Evolutionary conservation across 1,284 basidiomycete species (phyloP).

Genomic region (Austropuccinia psidii): DNA sequence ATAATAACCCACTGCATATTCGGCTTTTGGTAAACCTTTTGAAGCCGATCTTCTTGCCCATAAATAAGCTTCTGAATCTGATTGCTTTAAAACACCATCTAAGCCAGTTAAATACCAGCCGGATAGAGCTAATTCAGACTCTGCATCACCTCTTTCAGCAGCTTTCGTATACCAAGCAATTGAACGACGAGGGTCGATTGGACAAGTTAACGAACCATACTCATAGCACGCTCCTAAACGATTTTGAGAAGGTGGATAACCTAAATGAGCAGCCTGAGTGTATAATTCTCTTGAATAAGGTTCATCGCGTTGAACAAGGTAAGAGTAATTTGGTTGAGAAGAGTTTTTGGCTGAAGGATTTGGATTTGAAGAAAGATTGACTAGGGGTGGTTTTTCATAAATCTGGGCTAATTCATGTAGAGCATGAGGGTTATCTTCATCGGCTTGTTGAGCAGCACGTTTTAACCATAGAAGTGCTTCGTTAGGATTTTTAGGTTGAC

Average conservation of each 20-base stretch:
- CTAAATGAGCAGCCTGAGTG: constrained; percentile 84
- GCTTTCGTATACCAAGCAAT: constrained; percentile 99
- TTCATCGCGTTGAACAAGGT: constrained; percentile 54
- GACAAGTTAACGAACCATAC: constrained; percentile 79
- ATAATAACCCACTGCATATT: constrained; percentile 84
- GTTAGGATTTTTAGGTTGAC: constrained; percentile 73
- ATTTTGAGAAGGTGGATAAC: constrained; percentile 87
- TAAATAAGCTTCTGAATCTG: constrained; percentile 87
- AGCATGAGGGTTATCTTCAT: constrained; percentile 96
- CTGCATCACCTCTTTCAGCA: constrained; percentile 85
- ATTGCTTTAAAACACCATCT: constrained; percentile 93
- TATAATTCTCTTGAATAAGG: constrained; percentile 76
- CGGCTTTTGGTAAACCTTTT: constrained; percentile 51
- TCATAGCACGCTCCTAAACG: constrained; percentile 93
- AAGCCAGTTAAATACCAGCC: constrained; percentile 73
- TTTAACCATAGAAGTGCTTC: constrained; percentile 93
- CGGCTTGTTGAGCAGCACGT: constrained; percentile 90
- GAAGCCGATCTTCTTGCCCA: constrained; percentile 50
- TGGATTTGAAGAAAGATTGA: constrained; percentile 51
- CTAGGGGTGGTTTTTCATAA: constrained; percentile 60
- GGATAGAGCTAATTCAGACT: constrained; percentile 88
- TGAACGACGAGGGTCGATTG: constrained; percentile 81
- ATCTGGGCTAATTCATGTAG: constrained; percentile 90
- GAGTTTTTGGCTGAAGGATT: constrained; percentile 39
- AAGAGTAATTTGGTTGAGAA: constrained; percentile 45